A percentile compares a stretch with the other conserved stretches of the same genome.
Evolutionary conservation across 139 green algal species (phyloP).

Genomic region (Deuterostichococcus epilithicus): DNA sequence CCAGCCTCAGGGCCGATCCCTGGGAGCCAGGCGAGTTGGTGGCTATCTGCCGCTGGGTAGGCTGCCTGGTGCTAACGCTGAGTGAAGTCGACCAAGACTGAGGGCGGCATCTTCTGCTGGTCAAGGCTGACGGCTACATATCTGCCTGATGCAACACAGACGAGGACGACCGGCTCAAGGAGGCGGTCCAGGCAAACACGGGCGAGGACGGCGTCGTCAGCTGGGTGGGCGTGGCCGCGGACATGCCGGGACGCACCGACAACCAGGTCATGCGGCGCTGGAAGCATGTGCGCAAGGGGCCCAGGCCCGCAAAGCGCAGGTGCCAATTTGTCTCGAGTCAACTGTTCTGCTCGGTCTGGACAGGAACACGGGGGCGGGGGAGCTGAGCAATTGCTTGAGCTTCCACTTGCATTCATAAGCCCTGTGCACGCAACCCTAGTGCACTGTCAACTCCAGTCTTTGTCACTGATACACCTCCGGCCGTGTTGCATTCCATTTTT

Average conservation of each 20-base stretch:
- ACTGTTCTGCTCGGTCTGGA: not conserved
- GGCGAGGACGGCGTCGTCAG: slow-evolving; percentile 6
- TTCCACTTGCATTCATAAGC: too few relatives aligned
- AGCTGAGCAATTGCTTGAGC: too few relatives aligned
- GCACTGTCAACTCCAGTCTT: too few relatives aligned
- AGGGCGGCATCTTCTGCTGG: too few relatives aligned
- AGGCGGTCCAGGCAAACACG: not conserved
- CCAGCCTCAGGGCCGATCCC: not conserved
- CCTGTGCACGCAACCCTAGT: too few relatives aligned
- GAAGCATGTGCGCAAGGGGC: not conserved
- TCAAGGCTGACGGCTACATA: too few relatives aligned
- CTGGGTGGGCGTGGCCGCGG: slow-evolving; percentile 5
- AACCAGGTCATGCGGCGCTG: not conserved
- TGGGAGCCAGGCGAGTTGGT: not conserved
- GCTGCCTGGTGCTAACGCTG: too few relatives aligned
- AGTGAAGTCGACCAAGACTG: too few relatives aligned
- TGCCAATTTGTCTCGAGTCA: not conserved
- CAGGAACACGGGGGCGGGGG: too few relatives aligned
- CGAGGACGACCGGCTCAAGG: slow-evolving; percentile 1
- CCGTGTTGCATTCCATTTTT: too few relatives aligned
- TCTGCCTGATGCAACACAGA: not conserved
- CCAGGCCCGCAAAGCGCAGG: not conserved
- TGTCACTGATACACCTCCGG: too few relatives aligned
- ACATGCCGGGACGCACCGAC: slow-evolving; percentile 18
- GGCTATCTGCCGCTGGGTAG: not conserved